These are phyloP conservation scores for Melanopsichium pennsylvanicum DNA, from an alignment of 1,284 basidiomycete species.

Conservation along the genomic window DNA sequence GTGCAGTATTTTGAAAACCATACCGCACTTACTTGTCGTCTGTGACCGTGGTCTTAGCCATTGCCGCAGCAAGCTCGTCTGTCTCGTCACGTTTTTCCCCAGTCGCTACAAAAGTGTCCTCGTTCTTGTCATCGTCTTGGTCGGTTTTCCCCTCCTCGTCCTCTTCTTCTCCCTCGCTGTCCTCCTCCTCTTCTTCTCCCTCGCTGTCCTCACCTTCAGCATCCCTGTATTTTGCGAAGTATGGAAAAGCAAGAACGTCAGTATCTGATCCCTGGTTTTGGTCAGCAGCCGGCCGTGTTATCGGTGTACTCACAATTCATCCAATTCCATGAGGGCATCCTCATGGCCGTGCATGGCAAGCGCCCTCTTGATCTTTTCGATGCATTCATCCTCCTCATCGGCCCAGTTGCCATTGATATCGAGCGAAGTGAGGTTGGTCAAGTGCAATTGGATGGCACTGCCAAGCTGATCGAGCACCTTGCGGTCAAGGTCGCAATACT, in stretches of 20 bases:
- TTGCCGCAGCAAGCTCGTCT: conserved; percentile 47
- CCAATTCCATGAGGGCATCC: conserved; percentile 57
- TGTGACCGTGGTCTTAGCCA: conserved; percentile 36
- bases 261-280: background rate
- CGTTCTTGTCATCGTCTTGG: conserved; percentile 1
- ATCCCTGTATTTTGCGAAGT: conserved; percentile 24
- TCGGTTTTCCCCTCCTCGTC: conserved; percentile 10
- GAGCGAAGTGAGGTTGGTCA: conserved; percentile 46
- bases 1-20: background rate
- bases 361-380: conserved; percentile 54
- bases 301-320: conserved; percentile 54
- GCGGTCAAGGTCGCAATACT: conserved; percentile 63
- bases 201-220: conserved; percentile 63
- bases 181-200: conserved; percentile 49
- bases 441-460: conserved; percentile 47
- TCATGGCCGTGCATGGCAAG: conserved; percentile 55
- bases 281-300: background rate
- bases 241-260: background rate
- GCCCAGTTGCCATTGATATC: conserved; percentile 66
- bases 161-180: conserved; percentile 26
- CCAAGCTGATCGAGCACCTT: conserved; percentile 52
- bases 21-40: conserved; percentile 26
- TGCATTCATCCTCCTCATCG: conserved; percentile 63
- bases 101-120: too few relatives aligned
- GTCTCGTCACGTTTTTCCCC: conserved; percentile 41